phyloP scores from a whole-genome alignment of 2,329 filamentous ascomycete genomes.

The Fusarium nematophilum region DNA sequence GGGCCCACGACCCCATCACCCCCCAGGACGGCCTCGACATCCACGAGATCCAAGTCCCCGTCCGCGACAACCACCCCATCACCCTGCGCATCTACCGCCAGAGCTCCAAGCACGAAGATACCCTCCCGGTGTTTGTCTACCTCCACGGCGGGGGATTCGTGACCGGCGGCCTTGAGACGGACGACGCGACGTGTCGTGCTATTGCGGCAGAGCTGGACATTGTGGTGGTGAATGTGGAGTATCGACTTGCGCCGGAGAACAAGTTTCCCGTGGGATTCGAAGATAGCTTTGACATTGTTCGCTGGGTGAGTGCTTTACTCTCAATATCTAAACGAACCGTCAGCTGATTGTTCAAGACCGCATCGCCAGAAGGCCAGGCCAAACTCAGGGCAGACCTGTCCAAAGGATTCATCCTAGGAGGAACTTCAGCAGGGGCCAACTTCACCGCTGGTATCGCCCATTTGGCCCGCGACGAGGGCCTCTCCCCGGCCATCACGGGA shows the following conservation, averaged over 20 bases:
- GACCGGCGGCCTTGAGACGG: constrained; percentile 42
- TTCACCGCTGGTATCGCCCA: constrained; percentile 60
- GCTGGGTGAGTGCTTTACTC: constrained; percentile 36
- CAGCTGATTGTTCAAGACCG: constrained; percentile 21
- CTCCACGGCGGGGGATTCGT: constrained; percentile 45
- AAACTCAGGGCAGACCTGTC: constrained; percentile 54
- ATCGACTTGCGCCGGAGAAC: constrained; percentile 63
- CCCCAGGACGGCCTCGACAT: constrained; percentile 38
- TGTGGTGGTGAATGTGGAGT: constrained; percentile 60
- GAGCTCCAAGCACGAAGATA: constrained; percentile 1
- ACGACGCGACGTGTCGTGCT: constrained; percentile 41
- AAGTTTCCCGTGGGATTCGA: constrained; percentile 58
- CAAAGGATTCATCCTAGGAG: constrained; percentile 61
- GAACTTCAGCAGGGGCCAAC: constrained; percentile 64
- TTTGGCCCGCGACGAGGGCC: constrained; percentile 49
- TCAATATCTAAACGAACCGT: background rate
- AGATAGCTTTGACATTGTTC: constrained; percentile 56
- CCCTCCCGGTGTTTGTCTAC: constrained; percentile 39
- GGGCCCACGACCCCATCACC: constrained; percentile 34
- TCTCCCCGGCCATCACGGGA: constrained; percentile 57
- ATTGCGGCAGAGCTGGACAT: constrained; percentile 39
- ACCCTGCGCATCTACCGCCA: constrained; percentile 37
- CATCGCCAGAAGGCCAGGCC: constrained; percentile 38
- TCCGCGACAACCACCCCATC: constrained; percentile 33
- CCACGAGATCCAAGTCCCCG: constrained; percentile 35